Evolutionary conservation across 768 basidiomycete genomes (phyloP).

Genomic region (Mycena filopes): DNA sequence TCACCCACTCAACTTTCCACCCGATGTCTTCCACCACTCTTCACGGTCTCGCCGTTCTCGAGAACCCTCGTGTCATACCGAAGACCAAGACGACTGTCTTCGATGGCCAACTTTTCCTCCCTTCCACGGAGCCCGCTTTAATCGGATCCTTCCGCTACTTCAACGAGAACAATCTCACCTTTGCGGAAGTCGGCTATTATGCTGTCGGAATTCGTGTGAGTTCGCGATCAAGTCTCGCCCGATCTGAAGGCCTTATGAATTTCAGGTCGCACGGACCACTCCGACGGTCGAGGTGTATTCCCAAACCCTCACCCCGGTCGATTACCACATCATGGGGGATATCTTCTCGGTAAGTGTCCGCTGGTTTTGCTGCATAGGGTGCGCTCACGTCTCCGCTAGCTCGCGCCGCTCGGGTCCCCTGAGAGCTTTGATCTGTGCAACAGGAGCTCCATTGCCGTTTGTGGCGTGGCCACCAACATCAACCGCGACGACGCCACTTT

Average conservation of each 20-base stretch:
- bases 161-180: neutral
- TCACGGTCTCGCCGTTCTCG: neutral
- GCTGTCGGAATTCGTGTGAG: no score
- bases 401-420: conserved; percentile 1
- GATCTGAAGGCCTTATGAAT: no score
- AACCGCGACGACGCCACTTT: conserved; percentile 13
- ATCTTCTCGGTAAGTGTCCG: neutral
- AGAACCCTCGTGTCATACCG: neutral
- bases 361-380: no score
- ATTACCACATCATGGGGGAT: conserved; percentile 11
- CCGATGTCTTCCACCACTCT: neutral
- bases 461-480: neutral
- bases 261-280: neutral
- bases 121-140: neutral
- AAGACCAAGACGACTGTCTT: neutral
- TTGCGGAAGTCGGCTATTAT: neutral
- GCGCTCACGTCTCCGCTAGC: neutral
- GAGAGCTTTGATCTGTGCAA: neutral
- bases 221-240: no score
- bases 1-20: no score
- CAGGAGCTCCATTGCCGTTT: neutral
- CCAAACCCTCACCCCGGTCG: neutral
- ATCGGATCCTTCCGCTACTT: neutral
- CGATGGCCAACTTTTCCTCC: neutral
- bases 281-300: conserved; percentile 13